phyloP scores from a whole-genome alignment of 129 eudicot genomes.

The Mikania micrantha region DNA sequence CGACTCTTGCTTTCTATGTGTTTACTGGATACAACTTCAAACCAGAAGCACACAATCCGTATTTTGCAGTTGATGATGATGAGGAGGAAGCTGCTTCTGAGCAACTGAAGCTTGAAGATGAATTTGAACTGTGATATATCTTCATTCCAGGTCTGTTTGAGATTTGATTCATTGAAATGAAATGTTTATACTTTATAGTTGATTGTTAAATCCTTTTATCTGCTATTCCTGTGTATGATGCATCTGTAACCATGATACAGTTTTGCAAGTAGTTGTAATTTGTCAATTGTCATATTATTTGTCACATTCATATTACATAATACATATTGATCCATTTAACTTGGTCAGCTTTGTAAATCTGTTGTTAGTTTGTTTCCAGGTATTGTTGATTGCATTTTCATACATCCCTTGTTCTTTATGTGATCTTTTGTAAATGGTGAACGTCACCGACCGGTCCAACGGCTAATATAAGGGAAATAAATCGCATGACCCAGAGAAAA shows the following conservation, averaged over 20 bases:
- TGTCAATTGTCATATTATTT: constrained; percentile 12
- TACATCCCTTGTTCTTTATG: neutral
- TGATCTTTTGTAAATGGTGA: neutral
- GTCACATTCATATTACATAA: constrained; percentile 13
- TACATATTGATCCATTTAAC: neutral
- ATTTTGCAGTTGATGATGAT: constrained; percentile 73
- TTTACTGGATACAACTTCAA: constrained; percentile 63
- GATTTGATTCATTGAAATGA: constrained; percentile 22
- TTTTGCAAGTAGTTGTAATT: constrained; percentile 30
- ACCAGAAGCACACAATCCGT: constrained; percentile 72
- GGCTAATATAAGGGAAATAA: too few relatives aligned
- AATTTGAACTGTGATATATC: constrained; percentile 54
- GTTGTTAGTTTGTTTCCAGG: neutral
- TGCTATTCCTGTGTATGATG: constrained; percentile 22
- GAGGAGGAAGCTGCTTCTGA: constrained; percentile 88
- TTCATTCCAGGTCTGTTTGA: constrained; percentile 22
- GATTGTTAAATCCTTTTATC: neutral
- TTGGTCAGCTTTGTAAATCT: neutral
- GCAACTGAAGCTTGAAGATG: constrained; percentile 71
- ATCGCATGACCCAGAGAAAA: too few relatives aligned
- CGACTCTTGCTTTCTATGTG: constrained; percentile 69
- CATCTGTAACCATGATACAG: constrained; percentile 21
- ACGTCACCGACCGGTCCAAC: too few relatives aligned
- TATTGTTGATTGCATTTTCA: neutral
- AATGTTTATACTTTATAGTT: too few relatives aligned